phyloP scores from a whole-genome alignment of 2,329 filamentous ascomycete genomes.

The Aspergillus carbonarius region DNA sequence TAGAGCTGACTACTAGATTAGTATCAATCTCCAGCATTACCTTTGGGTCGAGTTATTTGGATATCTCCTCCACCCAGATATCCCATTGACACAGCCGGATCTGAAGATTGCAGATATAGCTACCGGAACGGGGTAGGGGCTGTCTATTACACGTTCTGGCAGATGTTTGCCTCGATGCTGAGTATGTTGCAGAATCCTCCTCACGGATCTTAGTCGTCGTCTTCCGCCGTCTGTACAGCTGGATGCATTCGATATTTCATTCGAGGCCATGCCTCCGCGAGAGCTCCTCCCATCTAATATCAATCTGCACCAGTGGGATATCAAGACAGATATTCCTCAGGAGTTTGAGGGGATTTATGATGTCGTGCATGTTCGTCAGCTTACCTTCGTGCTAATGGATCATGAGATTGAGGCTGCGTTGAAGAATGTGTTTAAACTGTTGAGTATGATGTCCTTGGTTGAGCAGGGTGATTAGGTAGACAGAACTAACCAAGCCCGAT shows the following conservation, averaged over 20 bases:
- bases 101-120: background rate
- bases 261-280: background rate
- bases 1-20: background rate
- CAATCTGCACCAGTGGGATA: background rate
- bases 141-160: too few relatives aligned
- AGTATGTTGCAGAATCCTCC: background rate
- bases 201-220: background rate
- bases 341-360: background rate
- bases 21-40: background rate
- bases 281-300: background rate
- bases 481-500: too few relatives aligned
- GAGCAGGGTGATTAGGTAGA: background rate
- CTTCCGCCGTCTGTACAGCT: background rate
- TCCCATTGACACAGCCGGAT: background rate
- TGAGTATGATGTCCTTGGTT: background rate
- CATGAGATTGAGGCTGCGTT: background rate
- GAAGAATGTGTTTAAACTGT: background rate
- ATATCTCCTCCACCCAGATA: background rate
- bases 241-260: background rate
- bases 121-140: background rate
- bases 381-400: background rate
- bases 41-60: background rate
- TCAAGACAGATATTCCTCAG: background rate
- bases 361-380: background rate
- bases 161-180: too few relatives aligned